These are phyloP conservation scores for Suillus alpinus DNA, from an alignment of 768 basidiomycete species.

Conservation along the genomic window DNA sequence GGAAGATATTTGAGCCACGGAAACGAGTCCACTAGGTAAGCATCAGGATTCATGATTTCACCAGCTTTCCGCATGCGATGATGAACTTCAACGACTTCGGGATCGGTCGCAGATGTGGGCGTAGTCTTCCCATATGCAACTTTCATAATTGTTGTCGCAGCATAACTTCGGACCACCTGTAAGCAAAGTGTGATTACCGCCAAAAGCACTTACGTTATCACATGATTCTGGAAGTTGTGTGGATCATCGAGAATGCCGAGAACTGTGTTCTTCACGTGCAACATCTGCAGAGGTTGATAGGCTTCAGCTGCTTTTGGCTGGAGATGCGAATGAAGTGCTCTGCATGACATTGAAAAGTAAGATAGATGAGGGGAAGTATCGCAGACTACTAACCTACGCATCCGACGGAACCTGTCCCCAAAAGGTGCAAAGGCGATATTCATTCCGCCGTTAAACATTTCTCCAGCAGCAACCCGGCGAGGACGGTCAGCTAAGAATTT, in stretches of 20 bases:
- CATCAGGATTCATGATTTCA: constrained; percentile 41
- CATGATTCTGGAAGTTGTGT: constrained; percentile 13
- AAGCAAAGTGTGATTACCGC: background rate
- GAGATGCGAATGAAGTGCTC: background rate
- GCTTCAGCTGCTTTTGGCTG: background rate
- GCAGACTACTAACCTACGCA: background rate
- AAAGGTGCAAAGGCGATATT: background rate
- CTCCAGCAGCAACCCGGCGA: constrained; percentile 12
- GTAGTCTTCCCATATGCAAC: constrained; percentile 47
- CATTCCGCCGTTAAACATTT: constrained; percentile 47
- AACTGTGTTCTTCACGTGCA: background rate
- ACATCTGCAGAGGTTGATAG: background rate
- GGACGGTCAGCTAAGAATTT: constrained; percentile 43
- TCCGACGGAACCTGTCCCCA: constrained; percentile 36
- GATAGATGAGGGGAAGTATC: background rate
- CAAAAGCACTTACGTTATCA: background rate
- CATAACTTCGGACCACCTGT: background rate
- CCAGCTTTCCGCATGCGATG: background rate
- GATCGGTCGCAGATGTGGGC: constrained; percentile 36
- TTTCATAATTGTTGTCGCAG: constrained; percentile 29
- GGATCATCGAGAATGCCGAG: background rate
- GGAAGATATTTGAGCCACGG: constrained; percentile 39
- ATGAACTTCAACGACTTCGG: background rate
- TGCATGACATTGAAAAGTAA: background rate
- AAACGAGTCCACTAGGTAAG: constrained; percentile 49